A percentile compares a stretch with the other conserved stretches of the same genome.
These are phyloP conservation scores for Magnaporthiopsis incrustans DNA, from an alignment of 2,329 filamentous ascomycete species.

Conservation along the genomic window DNA sequence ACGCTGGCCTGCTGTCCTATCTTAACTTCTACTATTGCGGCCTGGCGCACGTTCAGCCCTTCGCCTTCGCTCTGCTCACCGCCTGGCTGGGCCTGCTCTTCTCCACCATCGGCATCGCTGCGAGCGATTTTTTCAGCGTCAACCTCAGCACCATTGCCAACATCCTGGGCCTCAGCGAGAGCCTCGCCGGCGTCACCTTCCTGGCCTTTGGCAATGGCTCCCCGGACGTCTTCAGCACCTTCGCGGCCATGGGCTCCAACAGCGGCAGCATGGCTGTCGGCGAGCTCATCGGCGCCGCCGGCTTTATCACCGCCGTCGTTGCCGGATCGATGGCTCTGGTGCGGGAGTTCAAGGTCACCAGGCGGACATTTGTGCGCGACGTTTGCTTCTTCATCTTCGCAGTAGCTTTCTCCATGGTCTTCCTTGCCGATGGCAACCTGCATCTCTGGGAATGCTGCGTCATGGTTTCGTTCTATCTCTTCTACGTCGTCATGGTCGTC, in stretches of 20 bases:
- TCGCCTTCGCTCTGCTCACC: conserved; percentile 73
- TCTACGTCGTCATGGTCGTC: conserved; percentile 85
- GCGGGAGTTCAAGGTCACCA: conserved; percentile 86
- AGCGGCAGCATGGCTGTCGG: conserved; percentile 95
- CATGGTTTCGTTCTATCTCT: conserved; percentile 87
- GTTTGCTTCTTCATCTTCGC: conserved; percentile 87
- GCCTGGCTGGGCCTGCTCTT: conserved; percentile 86
- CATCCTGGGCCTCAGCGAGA: conserved; percentile 89
- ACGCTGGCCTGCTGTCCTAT: conserved; percentile 84
- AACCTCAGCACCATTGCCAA: conserved; percentile 89
- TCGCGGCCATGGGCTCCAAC: conserved; percentile 94
- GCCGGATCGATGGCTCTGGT: conserved; percentile 96
- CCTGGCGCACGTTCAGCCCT: conserved; percentile 56
- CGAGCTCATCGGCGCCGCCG: conserved; percentile 87
- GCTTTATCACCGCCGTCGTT: conserved; percentile 94
- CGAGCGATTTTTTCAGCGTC: conserved; percentile 96
- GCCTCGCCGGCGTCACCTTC: conserved; percentile 91
- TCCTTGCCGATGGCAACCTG: conserved; percentile 76
- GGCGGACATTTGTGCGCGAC: conserved; percentile 84
- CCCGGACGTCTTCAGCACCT: conserved; percentile 96
- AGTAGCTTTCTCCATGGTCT: conserved; percentile 77
- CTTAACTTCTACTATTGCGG: conserved; percentile 85
- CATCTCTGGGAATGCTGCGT: conserved; percentile 79
- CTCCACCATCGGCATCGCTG: conserved; percentile 93
- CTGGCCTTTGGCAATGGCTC: conserved; percentile 96